phyloP scores from a whole-genome alignment of 1,139 yeast genomes.

The Candida sanyaensis region DNA sequence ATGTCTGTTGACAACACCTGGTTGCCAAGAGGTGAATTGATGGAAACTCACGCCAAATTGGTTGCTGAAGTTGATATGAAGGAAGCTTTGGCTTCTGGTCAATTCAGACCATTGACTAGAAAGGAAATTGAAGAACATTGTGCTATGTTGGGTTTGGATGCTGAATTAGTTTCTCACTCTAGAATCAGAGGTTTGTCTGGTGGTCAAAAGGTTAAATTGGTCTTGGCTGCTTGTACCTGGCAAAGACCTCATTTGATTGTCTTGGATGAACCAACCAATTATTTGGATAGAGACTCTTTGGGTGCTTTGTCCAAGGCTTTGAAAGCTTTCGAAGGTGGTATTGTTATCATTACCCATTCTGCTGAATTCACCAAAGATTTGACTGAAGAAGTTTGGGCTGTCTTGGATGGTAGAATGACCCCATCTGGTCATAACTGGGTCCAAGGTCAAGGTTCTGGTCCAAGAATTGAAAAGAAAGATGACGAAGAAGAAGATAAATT shows the following conservation, averaged over 20 bases:
- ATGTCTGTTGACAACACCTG: conserved; percentile 99
- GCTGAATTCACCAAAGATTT: conserved; percentile 99
- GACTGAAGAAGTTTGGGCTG: conserved; percentile 99
- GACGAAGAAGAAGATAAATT: conserved; percentile 97
- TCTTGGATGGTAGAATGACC: conserved; percentile 94
- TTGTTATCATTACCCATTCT: conserved; percentile 98
- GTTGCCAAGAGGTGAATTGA: conserved; percentile 99
- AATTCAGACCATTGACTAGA: conserved; percentile 99
- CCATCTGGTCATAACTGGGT: conserved; percentile 99
- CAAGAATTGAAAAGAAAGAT: conserved; percentile 95
- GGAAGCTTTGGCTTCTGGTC: conserved; percentile 99
- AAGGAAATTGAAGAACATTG: conserved; percentile 99
- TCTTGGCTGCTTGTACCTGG: conserved; percentile 99
- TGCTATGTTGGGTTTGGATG: conserved; percentile 96
- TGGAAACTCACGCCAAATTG: conserved; percentile 98
- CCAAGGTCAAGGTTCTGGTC: conserved; percentile 99
- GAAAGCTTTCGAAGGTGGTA: conserved; percentile 99
- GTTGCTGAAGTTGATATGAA: conserved; percentile 99
- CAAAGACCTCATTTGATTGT: conserved; percentile 99
- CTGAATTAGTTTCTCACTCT: conserved; percentile 99
- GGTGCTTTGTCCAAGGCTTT: conserved; percentile 99
- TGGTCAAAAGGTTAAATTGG: conserved; percentile 99
- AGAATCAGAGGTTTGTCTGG: conserved; percentile 99
- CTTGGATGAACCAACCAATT: conserved; percentile 99
- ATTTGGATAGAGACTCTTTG: conserved; percentile 98